Conservation (phyloP, 495 filamentous ascomycete genomes). For the Hypoxylon trugodes region DNA sequence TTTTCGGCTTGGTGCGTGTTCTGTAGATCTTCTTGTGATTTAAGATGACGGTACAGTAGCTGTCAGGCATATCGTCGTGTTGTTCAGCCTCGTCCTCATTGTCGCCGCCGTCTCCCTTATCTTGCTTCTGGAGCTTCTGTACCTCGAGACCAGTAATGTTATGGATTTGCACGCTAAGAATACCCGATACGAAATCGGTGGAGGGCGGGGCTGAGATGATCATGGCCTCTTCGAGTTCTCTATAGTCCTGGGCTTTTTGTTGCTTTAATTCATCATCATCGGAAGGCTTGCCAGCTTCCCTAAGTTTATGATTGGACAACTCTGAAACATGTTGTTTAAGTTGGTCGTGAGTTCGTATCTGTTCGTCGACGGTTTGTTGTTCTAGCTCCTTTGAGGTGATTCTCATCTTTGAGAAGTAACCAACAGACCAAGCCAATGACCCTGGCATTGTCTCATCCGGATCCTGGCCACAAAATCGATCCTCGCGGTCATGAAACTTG, state of each 20-base stretch:
- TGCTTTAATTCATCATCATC: conserved; percentile 65
- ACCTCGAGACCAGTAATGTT: conserved; percentile 75
- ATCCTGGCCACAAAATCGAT: conserved; percentile 67
- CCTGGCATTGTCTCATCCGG: conserved; percentile 73
- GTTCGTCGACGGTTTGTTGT: conserved; percentile 60
- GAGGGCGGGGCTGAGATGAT: conserved; percentile 68
- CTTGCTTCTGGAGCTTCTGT: conserved; percentile 57
- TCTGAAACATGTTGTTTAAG: conserved; percentile 62
- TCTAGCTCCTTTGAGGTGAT: conserved; percentile 63
- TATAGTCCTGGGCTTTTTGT: conserved; percentile 69
- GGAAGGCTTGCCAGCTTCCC: conserved; percentile 64
- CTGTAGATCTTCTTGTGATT: conserved; percentile 75
- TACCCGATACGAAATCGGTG: conserved; percentile 63
- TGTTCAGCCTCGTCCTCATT: conserved; percentile 67
- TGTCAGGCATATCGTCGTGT: conserved; percentile 67
- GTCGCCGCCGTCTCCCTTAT: conserved; percentile 49
- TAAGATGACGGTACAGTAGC: conserved; percentile 74
- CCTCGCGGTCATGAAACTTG: conserved; percentile 63
- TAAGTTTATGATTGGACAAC: conserved; percentile 63
- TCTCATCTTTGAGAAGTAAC: conserved; percentile 71
- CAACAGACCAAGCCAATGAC: conserved; percentile 72
- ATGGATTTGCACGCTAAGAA: conserved; percentile 75
- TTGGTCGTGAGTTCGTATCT: conserved; percentile 60
- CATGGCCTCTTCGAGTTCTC: conserved; percentile 59
- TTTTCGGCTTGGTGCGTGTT: conserved; percentile 79